These are phyloP conservation scores for Syncephalastrum sp. DNA, from an alignment of 371 early-diverging fungal genomes.

Conservation along the genomic window DNA sequence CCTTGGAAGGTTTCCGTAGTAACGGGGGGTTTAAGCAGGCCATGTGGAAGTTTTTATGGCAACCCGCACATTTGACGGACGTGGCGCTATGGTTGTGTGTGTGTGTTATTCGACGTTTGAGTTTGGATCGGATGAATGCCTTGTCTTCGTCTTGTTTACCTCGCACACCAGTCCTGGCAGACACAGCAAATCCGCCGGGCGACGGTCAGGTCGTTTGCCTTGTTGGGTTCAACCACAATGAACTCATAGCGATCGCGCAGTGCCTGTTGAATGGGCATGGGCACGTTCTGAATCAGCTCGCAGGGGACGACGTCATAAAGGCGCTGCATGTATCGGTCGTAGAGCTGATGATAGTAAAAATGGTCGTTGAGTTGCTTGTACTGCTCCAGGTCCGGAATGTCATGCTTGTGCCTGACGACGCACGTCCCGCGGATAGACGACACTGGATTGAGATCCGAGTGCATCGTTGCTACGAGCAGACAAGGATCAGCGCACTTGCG, in stretches of 20 bases:
- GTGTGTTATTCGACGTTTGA: not conserved
- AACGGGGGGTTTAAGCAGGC: conserved; percentile 76
- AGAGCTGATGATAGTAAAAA: conserved; percentile 85
- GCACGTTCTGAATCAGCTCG: conserved; percentile 76
- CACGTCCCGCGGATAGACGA: conserved; percentile 82
- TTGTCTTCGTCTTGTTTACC: conserved; percentile 31
- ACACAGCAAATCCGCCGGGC: conserved; percentile 71
- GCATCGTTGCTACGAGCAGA: conserved; percentile 84
- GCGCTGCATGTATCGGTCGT: conserved; percentile 85
- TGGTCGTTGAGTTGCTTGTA: conserved; percentile 62
- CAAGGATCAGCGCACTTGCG: conserved; percentile 72
- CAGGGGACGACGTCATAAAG: conserved; percentile 86
- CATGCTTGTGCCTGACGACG: conserved; percentile 64
- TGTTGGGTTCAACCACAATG: conserved; percentile 82
- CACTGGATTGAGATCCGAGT: conserved; percentile 83
- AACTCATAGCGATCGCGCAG: conserved; percentile 70
- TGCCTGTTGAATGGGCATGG: conserved; percentile 66
- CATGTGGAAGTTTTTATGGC: conserved; percentile 76
- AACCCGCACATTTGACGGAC: conserved; percentile 69
- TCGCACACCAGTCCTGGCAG: conserved; percentile 78
- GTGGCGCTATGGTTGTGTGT: not conserved
- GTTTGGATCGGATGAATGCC: not conserved
- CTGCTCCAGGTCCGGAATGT: conserved; percentile 62
- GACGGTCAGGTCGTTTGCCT: conserved; percentile 71
- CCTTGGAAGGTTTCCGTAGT: conserved; percentile 71